Conservation (phyloP, 371 early-diverging fungal genomes). For the Thermomucor indicae-seudaticae region DNA sequence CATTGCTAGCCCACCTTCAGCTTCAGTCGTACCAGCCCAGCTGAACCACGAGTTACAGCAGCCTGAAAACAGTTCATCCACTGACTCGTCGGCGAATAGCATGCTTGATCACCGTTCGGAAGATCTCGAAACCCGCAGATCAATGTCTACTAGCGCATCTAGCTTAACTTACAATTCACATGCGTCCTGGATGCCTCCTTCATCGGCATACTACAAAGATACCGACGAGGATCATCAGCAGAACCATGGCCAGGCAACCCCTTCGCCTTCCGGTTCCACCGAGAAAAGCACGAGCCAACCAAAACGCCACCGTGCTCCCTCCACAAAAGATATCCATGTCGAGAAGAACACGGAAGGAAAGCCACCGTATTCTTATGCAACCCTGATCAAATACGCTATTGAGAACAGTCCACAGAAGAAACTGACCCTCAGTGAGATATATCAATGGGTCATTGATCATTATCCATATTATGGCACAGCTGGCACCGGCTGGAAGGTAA, state of each 20-base stretch:
- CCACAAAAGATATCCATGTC: slow-evolving; percentile 20
- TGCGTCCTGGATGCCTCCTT: slow-evolving; percentile 1
- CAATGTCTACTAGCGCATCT: slow-evolving; percentile 1
- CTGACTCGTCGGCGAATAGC: not conserved
- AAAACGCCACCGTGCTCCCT: slow-evolving; percentile 10
- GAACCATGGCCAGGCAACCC: slow-evolving; percentile 17
- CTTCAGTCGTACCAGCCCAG: not conserved
- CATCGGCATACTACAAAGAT: not conserved
- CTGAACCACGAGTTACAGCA: no score
- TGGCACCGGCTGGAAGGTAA: slow-evolving; percentile 76
- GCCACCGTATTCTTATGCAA: slow-evolving; percentile 88
- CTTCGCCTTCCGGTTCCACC: slow-evolving; percentile 9
- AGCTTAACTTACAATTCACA: no score
- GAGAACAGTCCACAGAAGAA: slow-evolving; percentile 61
- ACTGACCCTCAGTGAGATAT: slow-evolving; percentile 86
- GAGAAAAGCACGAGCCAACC: slow-evolving; percentile 6
- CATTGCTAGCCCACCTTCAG: slow-evolving; percentile 1
- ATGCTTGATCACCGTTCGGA: slow-evolving; percentile 7
- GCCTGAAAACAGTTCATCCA: not conserved
- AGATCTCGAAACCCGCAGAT: slow-evolving; percentile 10
- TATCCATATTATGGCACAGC: slow-evolving; percentile 76
- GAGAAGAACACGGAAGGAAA: slow-evolving; percentile 42
- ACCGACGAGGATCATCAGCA: slow-evolving; percentile 2
- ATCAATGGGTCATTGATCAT: slow-evolving; percentile 75
- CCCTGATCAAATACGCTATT: slow-evolving; percentile 86